A percentile compares a stretch with the other conserved stretches of the same genome.
Evolutionary conservation across 305 asterid genomes (phyloP).

Genomic region (Rubia peregrina): DNA sequence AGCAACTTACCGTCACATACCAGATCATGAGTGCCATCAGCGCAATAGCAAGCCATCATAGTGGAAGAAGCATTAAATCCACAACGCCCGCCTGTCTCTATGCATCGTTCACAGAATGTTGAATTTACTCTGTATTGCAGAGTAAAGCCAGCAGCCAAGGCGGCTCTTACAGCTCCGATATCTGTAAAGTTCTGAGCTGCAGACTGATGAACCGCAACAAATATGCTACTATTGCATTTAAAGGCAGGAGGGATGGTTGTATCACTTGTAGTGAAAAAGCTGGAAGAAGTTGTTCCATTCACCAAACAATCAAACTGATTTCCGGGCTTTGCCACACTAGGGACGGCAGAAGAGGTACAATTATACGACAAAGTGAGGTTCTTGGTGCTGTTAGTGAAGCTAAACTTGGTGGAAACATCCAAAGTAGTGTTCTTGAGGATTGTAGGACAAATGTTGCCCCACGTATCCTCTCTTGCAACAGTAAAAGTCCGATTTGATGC

Average conservation of each 20-base stretch:
- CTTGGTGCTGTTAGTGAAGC: slow-evolving; percentile 11
- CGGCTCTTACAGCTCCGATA: slow-evolving; percentile 3
- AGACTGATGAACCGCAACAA: slow-evolving; percentile 29
- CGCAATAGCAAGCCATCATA: slow-evolving; percentile 45
- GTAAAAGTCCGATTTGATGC: slow-evolving; percentile 7
- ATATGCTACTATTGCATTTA: slow-evolving; percentile 22
- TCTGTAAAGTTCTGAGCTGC: slow-evolving; percentile 4
- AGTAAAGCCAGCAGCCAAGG: slow-evolving; percentile 42
- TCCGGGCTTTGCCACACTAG: background rate
- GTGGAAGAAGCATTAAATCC: slow-evolving; percentile 26
- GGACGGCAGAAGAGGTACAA: slow-evolving; percentile 16
- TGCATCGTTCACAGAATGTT: slow-evolving; percentile 26
- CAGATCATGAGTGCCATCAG: slow-evolving; percentile 4
- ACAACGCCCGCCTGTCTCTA: slow-evolving; percentile 44
- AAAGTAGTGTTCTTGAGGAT: slow-evolving; percentile 28
- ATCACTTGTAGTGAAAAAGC: slow-evolving; percentile 2
- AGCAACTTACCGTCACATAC: slow-evolving; percentile 30
- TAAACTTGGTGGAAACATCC: slow-evolving; percentile 22
- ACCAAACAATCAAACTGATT: slow-evolving; percentile 20
- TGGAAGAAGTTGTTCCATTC: background rate
- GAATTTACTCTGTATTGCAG: slow-evolving; percentile 35
- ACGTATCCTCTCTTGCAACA: slow-evolving; percentile 49
- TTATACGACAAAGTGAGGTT: slow-evolving; percentile 34
- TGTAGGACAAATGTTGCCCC: slow-evolving; percentile 23
- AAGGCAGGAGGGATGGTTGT: background rate